Evolutionary conservation across 495 filamentous ascomycete species (phyloP), one percentile per base, ranked within the genome.

Genomic region (Daldinia bambusicola): DNA sequence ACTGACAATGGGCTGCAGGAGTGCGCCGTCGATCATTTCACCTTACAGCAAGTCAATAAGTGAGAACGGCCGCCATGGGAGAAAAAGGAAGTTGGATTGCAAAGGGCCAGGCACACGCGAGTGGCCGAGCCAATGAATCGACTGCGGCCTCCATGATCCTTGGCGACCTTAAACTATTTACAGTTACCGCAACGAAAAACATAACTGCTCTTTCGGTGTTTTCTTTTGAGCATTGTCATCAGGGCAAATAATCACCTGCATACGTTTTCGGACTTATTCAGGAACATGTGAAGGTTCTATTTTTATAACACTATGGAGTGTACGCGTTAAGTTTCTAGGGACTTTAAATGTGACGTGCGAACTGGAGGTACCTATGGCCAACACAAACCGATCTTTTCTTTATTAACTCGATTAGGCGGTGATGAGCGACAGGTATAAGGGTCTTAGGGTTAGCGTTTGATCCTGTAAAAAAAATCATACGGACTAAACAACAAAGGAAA

Each of bases 11-110:
- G 16, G 63, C 38, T 74, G 66, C 58, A 43, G 43, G 64, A 53
- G 63, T 22, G 62, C 7, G 34, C 10, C 34, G 55, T 48, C 52
- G 65, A 71, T 68, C 64, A 57, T 67, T 55, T 48, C 71, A 63
- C 32, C 45, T 52, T 71, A n/a, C 22, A 51, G 61, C 62, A 66
- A 67, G 63, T 66, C 66, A 51, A 32, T 62, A 66, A 20, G 36
- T 57, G 57, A 40, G 26, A 48, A 26, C 26, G 48, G 56, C 14
- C n/a, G 50, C 22, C 12, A 62, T 10, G 57, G 20, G 50, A 63
- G 48, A 71, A 75, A 75, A 67, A 69, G 72, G 72, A 72, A 74
- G 74, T 45, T 74, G 34, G 55, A 16, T 41, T 58, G 45, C 38
- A 14, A 20, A 60, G 51, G 32, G 34, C 20, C 8, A 34, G 48